These are phyloP conservation scores for Alternaria ventricosa DNA, from an alignment of 2,329 filamentous ascomycete species.

Conservation along the genomic window DNA sequence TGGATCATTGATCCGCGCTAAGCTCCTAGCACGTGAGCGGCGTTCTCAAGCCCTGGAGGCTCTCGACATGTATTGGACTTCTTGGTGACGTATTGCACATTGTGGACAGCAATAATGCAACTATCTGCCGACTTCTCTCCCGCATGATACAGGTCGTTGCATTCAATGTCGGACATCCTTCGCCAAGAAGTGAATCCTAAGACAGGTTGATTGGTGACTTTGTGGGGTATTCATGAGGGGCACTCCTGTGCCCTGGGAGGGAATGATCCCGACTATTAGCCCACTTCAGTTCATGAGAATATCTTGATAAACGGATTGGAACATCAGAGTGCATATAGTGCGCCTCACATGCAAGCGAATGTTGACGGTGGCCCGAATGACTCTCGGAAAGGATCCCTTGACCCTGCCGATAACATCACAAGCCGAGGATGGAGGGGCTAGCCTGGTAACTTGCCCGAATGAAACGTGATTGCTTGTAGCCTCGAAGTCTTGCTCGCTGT, in stretches of 20 bases:
- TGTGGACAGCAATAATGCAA: not conserved
- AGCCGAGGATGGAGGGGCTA: slow-evolving; percentile 7
- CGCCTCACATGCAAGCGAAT: not conserved
- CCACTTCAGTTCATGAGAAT: not conserved
- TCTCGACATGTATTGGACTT: not conserved
- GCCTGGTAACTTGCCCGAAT: not conserved
- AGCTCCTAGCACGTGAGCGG: slow-evolving; percentile 3
- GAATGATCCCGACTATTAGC: not conserved
- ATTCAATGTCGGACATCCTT: not conserved
- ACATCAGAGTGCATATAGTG: not conserved
- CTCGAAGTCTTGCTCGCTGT: slow-evolving; percentile 4
- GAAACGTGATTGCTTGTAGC: not conserved
- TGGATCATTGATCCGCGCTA: slow-evolving; percentile 8
- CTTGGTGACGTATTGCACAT: not conserved
- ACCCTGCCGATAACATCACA: slow-evolving; percentile 10
- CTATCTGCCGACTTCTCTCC: not conserved
- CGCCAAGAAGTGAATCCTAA: not conserved
- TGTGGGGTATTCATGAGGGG: not conserved
- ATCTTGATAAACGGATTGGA: not conserved
- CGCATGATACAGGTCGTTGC: not conserved
- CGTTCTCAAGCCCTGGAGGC: not conserved
- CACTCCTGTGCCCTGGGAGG: not conserved
- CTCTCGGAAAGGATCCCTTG: slow-evolving; percentile 2
- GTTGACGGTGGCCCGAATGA: not conserved
- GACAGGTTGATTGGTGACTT: not conserved